Evolutionary conservation across 306 rosid genomes (phyloP).

Genomic region (Geum urbanum): DNA sequence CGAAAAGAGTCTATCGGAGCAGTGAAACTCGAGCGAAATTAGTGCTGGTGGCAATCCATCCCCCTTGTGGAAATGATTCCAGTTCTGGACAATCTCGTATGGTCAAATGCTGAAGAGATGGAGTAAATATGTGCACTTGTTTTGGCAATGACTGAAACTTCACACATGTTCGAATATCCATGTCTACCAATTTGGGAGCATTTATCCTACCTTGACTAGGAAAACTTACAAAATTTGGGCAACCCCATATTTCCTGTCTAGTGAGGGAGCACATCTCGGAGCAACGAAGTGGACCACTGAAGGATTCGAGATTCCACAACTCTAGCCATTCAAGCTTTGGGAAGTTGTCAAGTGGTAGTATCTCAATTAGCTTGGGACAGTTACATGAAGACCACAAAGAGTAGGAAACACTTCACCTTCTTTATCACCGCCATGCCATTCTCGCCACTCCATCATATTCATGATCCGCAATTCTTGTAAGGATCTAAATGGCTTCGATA

Average conservation of each 20-base stretch:
- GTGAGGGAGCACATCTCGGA: background rate
- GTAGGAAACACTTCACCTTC: constrained; percentile 1
- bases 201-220: background rate
- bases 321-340: constrained; percentile 3
- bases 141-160: constrained; percentile 1
- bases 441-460: background rate
- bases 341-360: background rate
- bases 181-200: background rate
- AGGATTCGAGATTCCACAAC: background rate
- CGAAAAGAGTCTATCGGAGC: background rate
- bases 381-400: constrained; percentile 4
- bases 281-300: background rate
- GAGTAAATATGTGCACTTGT: background rate
- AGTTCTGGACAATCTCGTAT: background rate
- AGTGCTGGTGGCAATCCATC: background rate
- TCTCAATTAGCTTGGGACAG: background rate
- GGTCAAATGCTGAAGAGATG: background rate
- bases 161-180: background rate
- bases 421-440: background rate
- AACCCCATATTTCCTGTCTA: background rate
- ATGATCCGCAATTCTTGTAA: background rate
- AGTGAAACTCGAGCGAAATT: background rate
- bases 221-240: background rate
- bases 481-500: background rate
- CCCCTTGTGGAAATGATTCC: constrained; percentile 2